A percentile compares a stretch with the other conserved stretches of the same genome.
phyloP scores from a whole-genome alignment of 2,329 filamentous ascomycete species.

The Blumeriella jaapii region DNA sequence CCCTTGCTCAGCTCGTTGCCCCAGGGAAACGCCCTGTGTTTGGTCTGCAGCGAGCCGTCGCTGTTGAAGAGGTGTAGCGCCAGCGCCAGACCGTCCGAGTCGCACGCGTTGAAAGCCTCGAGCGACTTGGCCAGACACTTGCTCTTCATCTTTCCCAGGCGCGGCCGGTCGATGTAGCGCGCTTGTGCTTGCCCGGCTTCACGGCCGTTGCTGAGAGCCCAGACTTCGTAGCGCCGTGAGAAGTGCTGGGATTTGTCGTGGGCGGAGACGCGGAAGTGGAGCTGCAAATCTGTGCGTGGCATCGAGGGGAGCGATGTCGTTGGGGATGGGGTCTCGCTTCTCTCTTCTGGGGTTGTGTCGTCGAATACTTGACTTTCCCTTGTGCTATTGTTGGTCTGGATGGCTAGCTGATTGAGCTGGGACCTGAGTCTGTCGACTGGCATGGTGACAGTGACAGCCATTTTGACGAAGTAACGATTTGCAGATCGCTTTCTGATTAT shows the following conservation, averaged over 20 bases:
- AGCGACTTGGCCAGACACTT: not conserved
- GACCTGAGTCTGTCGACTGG: too few relatives aligned
- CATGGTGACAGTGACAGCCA: too few relatives aligned
- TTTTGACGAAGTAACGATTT: too few relatives aligned
- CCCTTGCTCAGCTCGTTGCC: constrained; percentile 2
- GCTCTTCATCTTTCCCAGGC: not conserved
- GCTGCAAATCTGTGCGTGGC: not conserved
- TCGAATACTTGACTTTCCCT: not conserved
- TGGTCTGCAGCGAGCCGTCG: not conserved
- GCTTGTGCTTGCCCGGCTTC: constrained; percentile 1
- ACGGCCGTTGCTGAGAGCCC: not conserved
- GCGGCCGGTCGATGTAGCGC: constrained; percentile 1
- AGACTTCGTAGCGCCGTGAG: not conserved
- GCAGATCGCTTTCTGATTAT: too few relatives aligned
- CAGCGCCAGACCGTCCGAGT: constrained; percentile 2
- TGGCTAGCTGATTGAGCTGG: too few relatives aligned
- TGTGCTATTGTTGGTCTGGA: too few relatives aligned
- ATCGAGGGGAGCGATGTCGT: not conserved
- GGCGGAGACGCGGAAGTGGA: not conserved
- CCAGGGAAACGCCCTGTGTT: not conserved
- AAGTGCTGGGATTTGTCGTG: constrained; percentile 1
- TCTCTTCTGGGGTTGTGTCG: not conserved
- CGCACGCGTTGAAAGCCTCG: not conserved
- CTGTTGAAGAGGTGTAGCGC: not conserved
- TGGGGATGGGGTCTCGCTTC: not conserved